Conservation (phyloP, 2,329 filamentous ascomycete species). For the Penicillium oxalicum region DNA sequence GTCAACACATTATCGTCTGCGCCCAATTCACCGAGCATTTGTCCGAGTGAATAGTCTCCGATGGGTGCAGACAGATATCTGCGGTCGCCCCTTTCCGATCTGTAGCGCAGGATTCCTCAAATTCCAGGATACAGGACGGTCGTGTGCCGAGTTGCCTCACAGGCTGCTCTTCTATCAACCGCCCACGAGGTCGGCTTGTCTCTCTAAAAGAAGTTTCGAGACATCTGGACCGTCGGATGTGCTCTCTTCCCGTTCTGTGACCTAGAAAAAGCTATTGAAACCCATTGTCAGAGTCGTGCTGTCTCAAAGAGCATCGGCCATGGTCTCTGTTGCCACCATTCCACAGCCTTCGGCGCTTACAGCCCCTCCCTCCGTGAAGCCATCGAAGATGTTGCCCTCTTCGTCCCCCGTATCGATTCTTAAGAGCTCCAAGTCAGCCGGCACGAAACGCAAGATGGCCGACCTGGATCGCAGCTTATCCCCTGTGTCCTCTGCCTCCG, state of each 20-base stretch:
- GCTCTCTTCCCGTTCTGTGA: slow-evolving; percentile 4
- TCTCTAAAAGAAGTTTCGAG: slow-evolving; percentile 3
- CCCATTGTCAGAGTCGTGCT: neutral
- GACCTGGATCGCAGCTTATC: slow-evolving; percentile 32
- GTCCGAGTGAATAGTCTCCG: slow-evolving; percentile 9
- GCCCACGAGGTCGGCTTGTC: slow-evolving; percentile 3
- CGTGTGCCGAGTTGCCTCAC: slow-evolving; percentile 19
- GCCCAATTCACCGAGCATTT: slow-evolving; percentile 9
- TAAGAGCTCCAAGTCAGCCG: slow-evolving; percentile 31
- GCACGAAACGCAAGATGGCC: slow-evolving; percentile 35
- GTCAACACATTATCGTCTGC: slow-evolving; percentile 13
- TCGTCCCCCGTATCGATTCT: slow-evolving; percentile 33
- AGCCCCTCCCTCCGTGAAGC: slow-evolving; percentile 17
- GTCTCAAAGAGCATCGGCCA: slow-evolving; percentile 16
- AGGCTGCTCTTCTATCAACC: slow-evolving; percentile 8
- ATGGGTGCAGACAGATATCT: slow-evolving; percentile 18
- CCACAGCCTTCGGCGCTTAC: slow-evolving; percentile 22
- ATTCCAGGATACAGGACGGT: slow-evolving; percentile 11
- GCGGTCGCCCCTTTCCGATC: slow-evolving; percentile 4
- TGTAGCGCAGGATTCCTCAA: slow-evolving; percentile 7
- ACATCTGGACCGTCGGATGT: slow-evolving; percentile 20
- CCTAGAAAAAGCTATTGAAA: slow-evolving; percentile 4
- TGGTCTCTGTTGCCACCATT: slow-evolving; percentile 32
- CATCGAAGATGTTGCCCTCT: slow-evolving; percentile 28
- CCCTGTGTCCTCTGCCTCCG: slow-evolving; percentile 25